Percentiles rank a stretch among this genome's conserved stretches.
Evolutionary conservation across 2,329 filamentous ascomycete genomes (phyloP).

Genomic region (Endothia cerciana): DNA sequence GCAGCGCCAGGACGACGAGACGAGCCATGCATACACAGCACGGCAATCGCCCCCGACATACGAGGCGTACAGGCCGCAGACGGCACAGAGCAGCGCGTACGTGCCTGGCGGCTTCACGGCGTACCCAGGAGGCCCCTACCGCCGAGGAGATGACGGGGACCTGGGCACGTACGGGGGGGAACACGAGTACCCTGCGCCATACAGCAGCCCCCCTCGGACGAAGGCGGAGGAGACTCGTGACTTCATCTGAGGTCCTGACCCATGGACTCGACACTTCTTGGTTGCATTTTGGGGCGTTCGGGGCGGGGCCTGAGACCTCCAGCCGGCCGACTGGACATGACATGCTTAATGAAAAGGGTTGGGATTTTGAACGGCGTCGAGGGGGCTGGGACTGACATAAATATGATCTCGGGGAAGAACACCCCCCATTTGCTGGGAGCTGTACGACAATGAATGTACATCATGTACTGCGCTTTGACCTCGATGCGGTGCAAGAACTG

Average conservation of each 20-base stretch:
- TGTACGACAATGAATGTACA: conserved; percentile 7
- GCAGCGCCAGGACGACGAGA: background rate
- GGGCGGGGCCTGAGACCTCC: background rate
- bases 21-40: background rate
- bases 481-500: background rate
- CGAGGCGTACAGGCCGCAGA: conserved; percentile 21
- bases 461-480: background rate
- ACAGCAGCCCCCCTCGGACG: conserved; percentile 2
- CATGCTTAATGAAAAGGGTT: conserved; percentile 10
- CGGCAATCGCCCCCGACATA: conserved; percentile 4
- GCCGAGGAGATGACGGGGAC: conserved; percentile 22
- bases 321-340: conserved; percentile 7
- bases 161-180: conserved; percentile 21
- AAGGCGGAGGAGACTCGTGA: conserved; percentile 2
- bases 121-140: conserved; percentile 13
- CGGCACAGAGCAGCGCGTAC: conserved; percentile 7
- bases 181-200: conserved; percentile 14
- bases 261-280: background rate
- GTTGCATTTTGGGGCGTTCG: background rate
- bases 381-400: background rate
- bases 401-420: background rate
- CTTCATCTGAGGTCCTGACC: background rate
- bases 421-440: background rate
- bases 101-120: conserved; percentile 3
- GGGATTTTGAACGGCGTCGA: background rate